phyloP scores from a whole-genome alignment of 305 asterid species.

The Solanum aculeatissimum region DNA sequence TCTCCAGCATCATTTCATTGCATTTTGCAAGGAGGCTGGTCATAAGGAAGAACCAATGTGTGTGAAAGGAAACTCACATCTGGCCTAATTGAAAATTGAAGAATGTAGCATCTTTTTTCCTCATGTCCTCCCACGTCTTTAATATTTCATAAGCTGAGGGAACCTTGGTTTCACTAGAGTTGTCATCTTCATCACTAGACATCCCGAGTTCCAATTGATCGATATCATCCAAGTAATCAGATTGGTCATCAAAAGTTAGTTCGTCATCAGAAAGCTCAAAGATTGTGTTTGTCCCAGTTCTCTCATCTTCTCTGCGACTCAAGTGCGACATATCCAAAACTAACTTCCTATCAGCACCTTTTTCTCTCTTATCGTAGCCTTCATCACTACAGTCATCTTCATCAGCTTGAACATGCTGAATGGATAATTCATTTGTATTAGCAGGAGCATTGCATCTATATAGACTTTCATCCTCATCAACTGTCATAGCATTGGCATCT shows the following conservation, averaged over 20 bases:
- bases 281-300: not conserved
- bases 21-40: not conserved
- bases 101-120: conserved; percentile 8
- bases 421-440: not conserved
- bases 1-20: not conserved
- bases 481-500: not conserved
- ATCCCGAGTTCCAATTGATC: conserved; percentile 20
- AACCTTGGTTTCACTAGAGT: conserved; percentile 14
- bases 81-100: conserved; percentile 4
- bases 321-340: not conserved
- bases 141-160: conserved; percentile 76
- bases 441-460: not conserved
- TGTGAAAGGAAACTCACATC: not conserved
- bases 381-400: not conserved
- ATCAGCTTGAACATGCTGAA: not conserved
- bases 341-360: conserved; percentile 2
- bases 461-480: not conserved
- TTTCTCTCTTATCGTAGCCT: not conserved
- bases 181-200: conserved; percentile 22
- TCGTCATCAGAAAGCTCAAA: conserved; percentile 12
- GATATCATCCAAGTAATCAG: conserved; percentile 16
- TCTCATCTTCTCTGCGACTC: not conserved
- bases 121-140: conserved; percentile 52
- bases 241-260: conserved; percentile 4
- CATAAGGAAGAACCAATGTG: not conserved